These are phyloP conservation scores for Macadamia tetraphylla DNA, from an alignment of 164 flowering plant genomes.

Conservation along the genomic window DNA sequence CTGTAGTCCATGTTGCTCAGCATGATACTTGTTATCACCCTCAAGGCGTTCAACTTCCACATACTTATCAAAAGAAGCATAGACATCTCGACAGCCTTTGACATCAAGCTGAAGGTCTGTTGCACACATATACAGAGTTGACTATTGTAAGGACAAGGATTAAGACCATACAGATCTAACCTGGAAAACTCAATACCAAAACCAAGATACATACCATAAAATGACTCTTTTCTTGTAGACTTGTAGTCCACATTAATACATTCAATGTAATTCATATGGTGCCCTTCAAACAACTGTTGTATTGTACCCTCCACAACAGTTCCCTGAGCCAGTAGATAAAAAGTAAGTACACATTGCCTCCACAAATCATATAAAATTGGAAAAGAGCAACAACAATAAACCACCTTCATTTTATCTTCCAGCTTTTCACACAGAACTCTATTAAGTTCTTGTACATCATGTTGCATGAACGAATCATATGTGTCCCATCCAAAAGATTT, in stretches of 20 bases:
- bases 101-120: conserved; percentile 96
- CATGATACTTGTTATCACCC: conserved; percentile 93
- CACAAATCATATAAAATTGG: background rate
- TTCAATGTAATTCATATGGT: conserved; percentile 91
- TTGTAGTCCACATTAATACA: conserved; percentile 94
- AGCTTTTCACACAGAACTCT: conserved; percentile 89
- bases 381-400: background rate
- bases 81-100: conserved; percentile 90
- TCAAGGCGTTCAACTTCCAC: conserved; percentile 93
- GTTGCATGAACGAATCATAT: conserved; percentile 95
- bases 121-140: conserved; percentile 9
- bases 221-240: conserved; percentile 94
- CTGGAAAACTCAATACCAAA: background rate
- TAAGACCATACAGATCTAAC: background rate
- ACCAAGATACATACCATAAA: conserved; percentile 57
- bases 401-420: conserved; percentile 93
- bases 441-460: conserved; percentile 94
- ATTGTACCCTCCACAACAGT: conserved; percentile 96
- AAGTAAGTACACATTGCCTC: background rate
- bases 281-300: conserved; percentile 92
- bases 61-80: conserved; percentile 95
- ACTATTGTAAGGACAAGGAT: conserved; percentile 3
- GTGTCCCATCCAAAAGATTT: conserved; percentile 99
- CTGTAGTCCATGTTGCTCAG: conserved; percentile 90
- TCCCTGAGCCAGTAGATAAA: conserved; percentile 41